Evolutionary conservation across 2,329 filamentous ascomycete genomes (phyloP), one percentile per base, ranked within the genome.

Genomic region (Penicillium brevicompactum): DNA sequence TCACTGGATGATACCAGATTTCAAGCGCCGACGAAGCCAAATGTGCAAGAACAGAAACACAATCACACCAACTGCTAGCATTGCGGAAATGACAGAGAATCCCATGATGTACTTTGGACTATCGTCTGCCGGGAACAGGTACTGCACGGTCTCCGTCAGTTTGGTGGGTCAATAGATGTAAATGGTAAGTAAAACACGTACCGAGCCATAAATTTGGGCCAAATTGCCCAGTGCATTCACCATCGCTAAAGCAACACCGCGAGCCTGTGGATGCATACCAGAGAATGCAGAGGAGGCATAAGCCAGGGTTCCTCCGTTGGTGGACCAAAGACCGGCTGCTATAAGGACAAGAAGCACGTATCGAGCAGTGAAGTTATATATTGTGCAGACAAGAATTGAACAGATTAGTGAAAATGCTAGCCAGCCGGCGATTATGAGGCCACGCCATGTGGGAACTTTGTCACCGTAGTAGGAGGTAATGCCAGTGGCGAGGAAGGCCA

Each of bases 301-400:
- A 0, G 80, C 76, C 18, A 85, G 71, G 0, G 78, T 74, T 3
- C 80, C 73, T 1, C 78, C 81, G 60, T 84, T 84, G 1, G 78
- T 77, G 0, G 79, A 72, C 81, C 80, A 84, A 0, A 84, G 71
- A 0, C 81, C 82, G 1, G 80, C 77, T 0, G 82, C 81, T 80
- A 84, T 82, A 52, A 85, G 71, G 2, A 84, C 80, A 0, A 85
- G 74, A 1, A 85, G 71, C 0, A 74, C 80, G 58, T 85, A 85
- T 5, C 82, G 75, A 1, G 80, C 82, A 1, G 72, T 80, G 67
- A 78, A 81, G 64, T 80, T 69, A 66, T 82, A 82, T 3, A 84
- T 73, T 6, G 55, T 63, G 55, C 77, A 79, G 16, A 74, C 75
- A 30, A 76, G 65, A 27, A 80, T 68, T 27, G 75, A 63, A 56